Percentiles rank a stretch among this genome's conserved stretches.
Conservation (phyloP, 2,329 filamentous ascomycete species). For the Chaetothyriales sp. region DNA sequence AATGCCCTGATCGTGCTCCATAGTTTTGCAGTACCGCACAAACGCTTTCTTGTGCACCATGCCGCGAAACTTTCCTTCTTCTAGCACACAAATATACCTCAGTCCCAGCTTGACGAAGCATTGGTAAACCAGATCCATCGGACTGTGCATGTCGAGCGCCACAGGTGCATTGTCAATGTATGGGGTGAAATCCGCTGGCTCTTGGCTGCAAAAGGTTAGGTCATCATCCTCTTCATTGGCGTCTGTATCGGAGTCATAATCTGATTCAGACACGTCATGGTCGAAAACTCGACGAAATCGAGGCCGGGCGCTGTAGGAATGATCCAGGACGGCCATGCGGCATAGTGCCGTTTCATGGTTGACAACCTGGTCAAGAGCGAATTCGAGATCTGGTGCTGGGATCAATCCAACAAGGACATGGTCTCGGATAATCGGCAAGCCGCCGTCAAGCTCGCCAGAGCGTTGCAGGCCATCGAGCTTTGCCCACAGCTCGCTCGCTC, state of each 20-base stretch:
- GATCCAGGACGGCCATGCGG: slow-evolving; percentile 56
- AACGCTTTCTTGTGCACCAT: slow-evolving; percentile 97
- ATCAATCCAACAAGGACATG: slow-evolving; percentile 77
- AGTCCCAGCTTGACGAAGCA: slow-evolving; percentile 90
- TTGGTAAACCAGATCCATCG: slow-evolving; percentile 92
- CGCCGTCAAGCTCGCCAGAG: slow-evolving; percentile 82
- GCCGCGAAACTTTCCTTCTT: slow-evolving; percentile 73
- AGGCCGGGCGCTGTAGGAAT: slow-evolving; percentile 31
- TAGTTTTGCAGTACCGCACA: slow-evolving; percentile 80
- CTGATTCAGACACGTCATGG: slow-evolving; percentile 29
- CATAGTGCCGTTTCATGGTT: slow-evolving; percentile 56
- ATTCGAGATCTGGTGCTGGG: slow-evolving; percentile 86
- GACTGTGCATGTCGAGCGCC: slow-evolving; percentile 71
- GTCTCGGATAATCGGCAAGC: slow-evolving; percentile 70
- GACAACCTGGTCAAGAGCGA: slow-evolving; percentile 69
- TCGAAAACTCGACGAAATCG: slow-evolving; percentile 12
- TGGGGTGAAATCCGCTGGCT: slow-evolving; percentile 73
- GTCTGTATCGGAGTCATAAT: slow-evolving; percentile 46
- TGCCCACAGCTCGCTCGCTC: slow-evolving; percentile 58
- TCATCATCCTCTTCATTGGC: slow-evolving; percentile 41
- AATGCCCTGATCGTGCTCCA: slow-evolving; percentile 40
- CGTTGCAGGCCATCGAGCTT: slow-evolving; percentile 74
- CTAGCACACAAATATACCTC: slow-evolving; percentile 79
- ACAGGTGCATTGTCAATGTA: slow-evolving; percentile 89
- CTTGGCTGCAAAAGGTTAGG: slow-evolving; percentile 20